These are phyloP conservation scores for Paradendryphiella salina DNA, from an alignment of 2,329 filamentous ascomycete species.

Conservation along the genomic window DNA sequence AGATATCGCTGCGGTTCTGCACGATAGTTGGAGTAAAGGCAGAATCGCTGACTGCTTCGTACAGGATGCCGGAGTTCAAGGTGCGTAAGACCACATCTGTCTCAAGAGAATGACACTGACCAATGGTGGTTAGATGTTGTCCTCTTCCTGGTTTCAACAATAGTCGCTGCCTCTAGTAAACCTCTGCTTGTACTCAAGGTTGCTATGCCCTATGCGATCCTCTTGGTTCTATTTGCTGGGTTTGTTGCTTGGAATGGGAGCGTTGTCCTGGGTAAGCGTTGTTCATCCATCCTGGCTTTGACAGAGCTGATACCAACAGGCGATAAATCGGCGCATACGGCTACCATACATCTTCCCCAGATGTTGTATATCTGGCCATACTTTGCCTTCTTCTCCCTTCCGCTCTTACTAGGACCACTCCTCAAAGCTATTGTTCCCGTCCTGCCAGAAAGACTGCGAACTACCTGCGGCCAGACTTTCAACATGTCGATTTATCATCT, in stretches of 20 bases:
- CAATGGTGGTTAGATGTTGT: conserved; percentile 29
- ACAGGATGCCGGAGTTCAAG: conserved; percentile 28
- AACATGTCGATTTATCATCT: conserved; percentile 1
- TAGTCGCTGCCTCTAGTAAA: conserved; percentile 57
- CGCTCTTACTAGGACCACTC: conserved; percentile 66
- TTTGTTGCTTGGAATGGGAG: conserved; percentile 89
- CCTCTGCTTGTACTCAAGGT: conserved; percentile 47
- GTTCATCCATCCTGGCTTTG: not conserved
- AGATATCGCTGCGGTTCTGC: conserved; percentile 10
- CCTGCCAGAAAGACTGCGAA: conserved; percentile 22
- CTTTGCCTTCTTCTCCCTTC: conserved; percentile 84
- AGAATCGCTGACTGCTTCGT: conserved; percentile 30
- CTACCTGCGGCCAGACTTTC: conserved; percentile 9
- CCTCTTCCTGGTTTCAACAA: conserved; percentile 61
- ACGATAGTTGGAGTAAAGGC: conserved; percentile 30
- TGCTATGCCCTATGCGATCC: conserved; percentile 58
- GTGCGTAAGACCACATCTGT: conserved; percentile 13
- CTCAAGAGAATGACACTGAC: not conserved
- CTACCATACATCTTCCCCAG: conserved; percentile 84
- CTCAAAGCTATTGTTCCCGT: conserved; percentile 43
- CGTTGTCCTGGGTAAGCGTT: conserved; percentile 75
- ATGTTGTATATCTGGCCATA: conserved; percentile 96
- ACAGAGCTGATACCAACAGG: conserved; percentile 54
- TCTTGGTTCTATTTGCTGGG: conserved; percentile 67
- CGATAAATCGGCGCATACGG: conserved; percentile 92